Percentiles rank a stretch among this genome's conserved stretches.
Conservation (phyloP, 202 grass and related monocot species). For the Bolboschoenoplectus hybrid region DNA sequence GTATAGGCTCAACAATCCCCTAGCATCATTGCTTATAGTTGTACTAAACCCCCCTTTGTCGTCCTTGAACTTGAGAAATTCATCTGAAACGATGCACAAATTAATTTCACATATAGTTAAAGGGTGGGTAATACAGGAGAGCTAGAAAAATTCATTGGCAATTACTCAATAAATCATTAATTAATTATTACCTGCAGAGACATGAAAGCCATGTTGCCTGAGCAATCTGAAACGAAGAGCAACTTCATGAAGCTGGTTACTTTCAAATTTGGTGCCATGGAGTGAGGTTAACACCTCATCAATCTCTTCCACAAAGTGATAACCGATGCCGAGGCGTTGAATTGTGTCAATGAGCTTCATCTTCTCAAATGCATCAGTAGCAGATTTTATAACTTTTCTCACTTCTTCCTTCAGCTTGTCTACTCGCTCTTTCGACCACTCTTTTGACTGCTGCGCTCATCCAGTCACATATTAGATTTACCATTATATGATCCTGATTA, state of each 20-base stretch:
- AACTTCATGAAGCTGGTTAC: constrained; percentile 1
- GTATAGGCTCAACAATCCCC: constrained; percentile 57
- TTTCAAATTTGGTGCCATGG: constrained; percentile 27
- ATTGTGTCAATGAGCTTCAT: constrained; percentile 47
- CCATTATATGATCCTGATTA: too few species aligned
- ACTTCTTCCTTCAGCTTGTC: too few species aligned
- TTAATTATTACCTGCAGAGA: constrained; percentile 26
- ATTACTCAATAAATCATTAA: neutral
- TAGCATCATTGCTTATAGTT: constrained; percentile 27
- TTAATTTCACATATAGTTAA: too few species aligned
- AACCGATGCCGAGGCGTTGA: constrained; percentile 45
- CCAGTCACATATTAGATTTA: too few species aligned
- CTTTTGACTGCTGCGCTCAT: too few species aligned
- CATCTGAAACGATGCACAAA: constrained; percentile 29
- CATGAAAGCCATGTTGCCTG: constrained; percentile 13
- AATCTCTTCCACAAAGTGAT: constrained; percentile 52
- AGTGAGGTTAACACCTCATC: constrained; percentile 20
- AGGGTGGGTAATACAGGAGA: too few species aligned
- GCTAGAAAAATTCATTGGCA: neutral
- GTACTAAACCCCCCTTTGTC: neutral
- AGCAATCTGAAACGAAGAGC: constrained; percentile 23
- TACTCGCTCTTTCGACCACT: too few species aligned
- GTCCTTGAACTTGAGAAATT: constrained; percentile 54
- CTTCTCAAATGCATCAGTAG: neutral
- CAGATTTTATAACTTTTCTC: neutral